These are phyloP conservation scores for Coemansia sp. DNA, from an alignment of 192 early-diverging fungal genomes.

Conservation along the genomic window DNA sequence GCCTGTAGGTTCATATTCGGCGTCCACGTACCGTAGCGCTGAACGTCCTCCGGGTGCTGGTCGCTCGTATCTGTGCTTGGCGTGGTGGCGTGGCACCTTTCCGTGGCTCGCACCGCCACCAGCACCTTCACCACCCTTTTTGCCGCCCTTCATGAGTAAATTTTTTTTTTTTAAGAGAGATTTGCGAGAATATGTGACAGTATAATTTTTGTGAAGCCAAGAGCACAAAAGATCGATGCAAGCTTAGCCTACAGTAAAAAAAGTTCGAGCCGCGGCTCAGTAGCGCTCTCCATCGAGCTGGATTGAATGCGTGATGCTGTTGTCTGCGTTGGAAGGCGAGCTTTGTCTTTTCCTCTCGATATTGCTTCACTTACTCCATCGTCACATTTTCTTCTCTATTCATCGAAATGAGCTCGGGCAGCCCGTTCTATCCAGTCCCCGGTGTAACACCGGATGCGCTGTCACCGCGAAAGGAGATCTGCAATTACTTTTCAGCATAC, in stretches of 20 bases:
- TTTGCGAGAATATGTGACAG: not conserved
- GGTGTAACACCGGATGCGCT: conserved; percentile 36
- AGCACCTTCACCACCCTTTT: conserved; percentile 20
- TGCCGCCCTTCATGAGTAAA: conserved; percentile 29
- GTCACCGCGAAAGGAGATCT: conserved; percentile 71
- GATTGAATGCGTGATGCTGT: not conserved
- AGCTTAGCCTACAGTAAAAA: not conserved
- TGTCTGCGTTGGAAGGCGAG: not conserved
- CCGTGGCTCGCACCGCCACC: conserved; percentile 9
- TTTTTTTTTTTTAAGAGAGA: not conserved
- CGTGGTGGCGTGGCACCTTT: conserved; percentile 32
- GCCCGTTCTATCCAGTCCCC: conserved; percentile 40
- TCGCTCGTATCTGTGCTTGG: conserved; percentile 26
- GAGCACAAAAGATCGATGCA: not conserved
- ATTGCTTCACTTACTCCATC: not conserved
- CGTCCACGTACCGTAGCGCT: conserved; percentile 2
- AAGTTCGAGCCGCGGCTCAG: conserved; percentile 5
- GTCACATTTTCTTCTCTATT: not conserved
- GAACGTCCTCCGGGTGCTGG: conserved; percentile 20
- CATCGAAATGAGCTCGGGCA: conserved; percentile 43
- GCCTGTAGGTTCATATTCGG: not conserved
- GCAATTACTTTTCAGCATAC: conserved; percentile 81
- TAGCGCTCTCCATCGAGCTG: not conserved
- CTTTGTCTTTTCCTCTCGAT: not conserved
- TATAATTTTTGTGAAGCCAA: conserved; percentile 1